These are phyloP conservation scores for Fusarium brachygibbosum DNA, from an alignment of 2,329 filamentous ascomycete species.

Conservation along the genomic window DNA sequence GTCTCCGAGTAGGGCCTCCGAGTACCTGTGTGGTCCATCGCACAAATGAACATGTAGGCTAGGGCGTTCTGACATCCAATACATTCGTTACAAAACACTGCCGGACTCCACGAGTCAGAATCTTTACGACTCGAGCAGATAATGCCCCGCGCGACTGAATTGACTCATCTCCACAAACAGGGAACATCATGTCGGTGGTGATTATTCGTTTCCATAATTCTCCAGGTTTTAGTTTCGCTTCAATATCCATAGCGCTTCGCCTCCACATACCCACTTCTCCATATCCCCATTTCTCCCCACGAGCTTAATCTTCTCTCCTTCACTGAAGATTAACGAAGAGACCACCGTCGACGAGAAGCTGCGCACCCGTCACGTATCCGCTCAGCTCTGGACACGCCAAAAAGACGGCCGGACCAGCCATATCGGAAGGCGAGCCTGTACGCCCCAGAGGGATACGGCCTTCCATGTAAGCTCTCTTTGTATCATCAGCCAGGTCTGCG, in stretches of 20 bases:
- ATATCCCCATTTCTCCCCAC: constrained; percentile 33
- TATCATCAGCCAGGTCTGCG: constrained; percentile 83
- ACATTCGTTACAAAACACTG: constrained; percentile 8
- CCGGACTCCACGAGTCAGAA: constrained; percentile 36
- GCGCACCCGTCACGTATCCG: constrained; percentile 84
- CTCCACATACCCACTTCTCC: constrained; percentile 31
- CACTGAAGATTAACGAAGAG: constrained; percentile 90
- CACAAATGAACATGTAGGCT: constrained; percentile 7
- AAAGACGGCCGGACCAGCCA: constrained; percentile 88
- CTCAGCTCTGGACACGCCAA: constrained; percentile 83
- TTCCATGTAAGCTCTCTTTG: constrained; percentile 86
- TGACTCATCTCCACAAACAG: constrained; percentile 28
- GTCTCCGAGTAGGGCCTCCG: constrained; percentile 19
- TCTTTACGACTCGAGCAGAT: constrained; percentile 15
- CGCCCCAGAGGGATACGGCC: constrained; percentile 82
- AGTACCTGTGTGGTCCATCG: constrained; percentile 6
- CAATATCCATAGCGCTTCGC: constrained; percentile 7
- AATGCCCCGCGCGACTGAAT: constrained; percentile 7
- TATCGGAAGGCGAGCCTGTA: constrained; percentile 77
- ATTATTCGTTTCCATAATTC: constrained; percentile 11
- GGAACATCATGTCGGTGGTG: neutral
- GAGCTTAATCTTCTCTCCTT: constrained; percentile 42
- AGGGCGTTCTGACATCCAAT: constrained; percentile 17
- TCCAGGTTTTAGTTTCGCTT: constrained; percentile 23
- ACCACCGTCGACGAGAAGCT: constrained; percentile 88